These are phyloP conservation scores for Funneliformis caledonium DNA, from an alignment of 371 early-diverging fungal species.

Conservation along the genomic window DNA sequence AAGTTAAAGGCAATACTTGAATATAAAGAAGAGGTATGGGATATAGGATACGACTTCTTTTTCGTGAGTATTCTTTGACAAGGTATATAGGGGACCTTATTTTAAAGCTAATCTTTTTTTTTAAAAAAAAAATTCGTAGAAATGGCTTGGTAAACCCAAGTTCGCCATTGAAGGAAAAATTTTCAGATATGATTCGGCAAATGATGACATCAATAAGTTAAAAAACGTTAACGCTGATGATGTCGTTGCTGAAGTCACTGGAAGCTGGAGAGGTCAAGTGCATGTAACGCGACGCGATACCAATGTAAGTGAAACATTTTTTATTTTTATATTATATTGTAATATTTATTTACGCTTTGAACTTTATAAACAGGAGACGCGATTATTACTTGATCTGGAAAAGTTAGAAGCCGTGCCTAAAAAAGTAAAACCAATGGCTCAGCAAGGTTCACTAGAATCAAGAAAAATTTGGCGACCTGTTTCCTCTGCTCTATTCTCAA, in stretches of 20 bases:
- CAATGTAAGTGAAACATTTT: constrained; percentile 36
- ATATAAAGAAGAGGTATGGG: constrained; percentile 56
- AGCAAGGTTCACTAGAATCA: constrained; percentile 65
- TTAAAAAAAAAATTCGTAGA: constrained; percentile 21
- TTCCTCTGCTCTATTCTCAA: constrained; percentile 48
- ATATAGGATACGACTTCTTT: neutral
- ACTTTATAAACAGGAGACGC: constrained; percentile 25
- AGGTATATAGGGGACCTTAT: neutral
- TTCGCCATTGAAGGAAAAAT: constrained; percentile 57
- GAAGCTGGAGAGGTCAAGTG: constrained; percentile 66
- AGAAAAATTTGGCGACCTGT: constrained; percentile 58
- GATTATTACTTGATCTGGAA: constrained; percentile 59
- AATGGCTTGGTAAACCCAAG: constrained; percentile 59
- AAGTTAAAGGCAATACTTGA: constrained; percentile 54
- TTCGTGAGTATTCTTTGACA: neutral
- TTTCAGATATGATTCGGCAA: constrained; percentile 55
- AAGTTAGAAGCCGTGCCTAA: constrained; percentile 53
- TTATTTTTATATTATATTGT: neutral
- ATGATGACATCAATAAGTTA: constrained; percentile 46
- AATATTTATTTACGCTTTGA: neutral
- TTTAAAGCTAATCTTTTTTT: neutral
- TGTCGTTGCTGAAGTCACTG: constrained; percentile 59
- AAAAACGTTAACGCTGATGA: constrained; percentile 53
- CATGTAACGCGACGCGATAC: constrained; percentile 42
- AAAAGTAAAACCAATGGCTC: constrained; percentile 54